These are phyloP conservation scores for Coelastrella sp. DNA, from an alignment of 139 green algal species.

Conservation along the genomic window DNA sequence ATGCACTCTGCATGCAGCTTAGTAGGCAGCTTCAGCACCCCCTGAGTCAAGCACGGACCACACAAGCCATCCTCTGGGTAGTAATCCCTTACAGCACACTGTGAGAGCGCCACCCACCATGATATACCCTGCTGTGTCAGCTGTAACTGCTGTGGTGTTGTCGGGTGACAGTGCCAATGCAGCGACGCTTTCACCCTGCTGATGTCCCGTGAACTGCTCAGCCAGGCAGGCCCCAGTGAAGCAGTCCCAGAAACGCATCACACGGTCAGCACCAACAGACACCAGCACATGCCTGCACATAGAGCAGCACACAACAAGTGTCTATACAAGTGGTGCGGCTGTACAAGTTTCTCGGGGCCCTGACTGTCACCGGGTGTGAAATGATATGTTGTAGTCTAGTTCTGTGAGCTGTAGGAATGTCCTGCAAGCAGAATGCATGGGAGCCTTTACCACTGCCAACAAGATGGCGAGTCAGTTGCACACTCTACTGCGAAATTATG, in stretches of 20 bases:
- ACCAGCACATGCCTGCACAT: conserved; percentile 30
- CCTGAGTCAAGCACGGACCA: no score
- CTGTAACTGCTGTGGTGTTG: conserved; percentile 36
- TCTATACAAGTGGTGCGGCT: no score
- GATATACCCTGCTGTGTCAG: conserved; percentile 39
- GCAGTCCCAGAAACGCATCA: conserved; percentile 42
- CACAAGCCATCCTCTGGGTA: background rate
- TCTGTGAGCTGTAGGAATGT: no score
- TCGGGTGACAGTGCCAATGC: conserved; percentile 23
- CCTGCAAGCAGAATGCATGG: no score
- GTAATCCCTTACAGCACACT: background rate
- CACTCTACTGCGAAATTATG: no score
- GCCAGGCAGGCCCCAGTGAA: background rate
- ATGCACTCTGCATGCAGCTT: no score
- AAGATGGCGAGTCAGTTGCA: no score
- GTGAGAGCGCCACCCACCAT: background rate
- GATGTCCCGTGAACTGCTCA: conserved; percentile 19
- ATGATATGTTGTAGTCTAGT: no score
- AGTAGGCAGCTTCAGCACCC: no score
- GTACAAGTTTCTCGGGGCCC: no score
- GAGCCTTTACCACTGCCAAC: no score
- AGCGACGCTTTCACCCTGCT: conserved; percentile 10
- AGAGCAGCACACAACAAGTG: background rate
- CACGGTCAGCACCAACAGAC: conserved; percentile 39
- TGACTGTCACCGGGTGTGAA: no score